A percentile compares a stretch with the other conserved stretches of the same genome.
Evolutionary conservation across 2,329 filamentous ascomycete genomes (phyloP).

Genomic region (Rhynchosporium secalis): DNA sequence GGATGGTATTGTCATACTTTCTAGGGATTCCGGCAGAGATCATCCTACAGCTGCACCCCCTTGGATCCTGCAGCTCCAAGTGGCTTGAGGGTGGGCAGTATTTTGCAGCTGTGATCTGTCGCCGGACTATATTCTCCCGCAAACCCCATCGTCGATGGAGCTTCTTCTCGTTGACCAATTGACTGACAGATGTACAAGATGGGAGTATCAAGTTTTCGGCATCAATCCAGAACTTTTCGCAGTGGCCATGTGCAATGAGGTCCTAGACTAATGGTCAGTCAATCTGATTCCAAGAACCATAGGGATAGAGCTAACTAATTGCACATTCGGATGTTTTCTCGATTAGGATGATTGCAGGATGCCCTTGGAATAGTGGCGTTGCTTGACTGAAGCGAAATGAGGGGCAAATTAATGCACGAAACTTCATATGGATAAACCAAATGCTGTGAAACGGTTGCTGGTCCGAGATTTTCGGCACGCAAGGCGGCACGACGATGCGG

Average conservation of each 20-base stretch:
- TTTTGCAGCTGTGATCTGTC: slow-evolving; percentile 20
- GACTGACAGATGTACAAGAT: slow-evolving; percentile 3
- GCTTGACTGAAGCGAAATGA: slow-evolving; percentile 21
- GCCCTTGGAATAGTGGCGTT: slow-evolving; percentile 5
- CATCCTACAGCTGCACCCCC: slow-evolving; percentile 27
- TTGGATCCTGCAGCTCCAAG: slow-evolving; percentile 24
- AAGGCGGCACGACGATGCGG: neutral
- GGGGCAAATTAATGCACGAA: slow-evolving; percentile 26
- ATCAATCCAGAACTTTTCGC: neutral
- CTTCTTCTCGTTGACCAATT: slow-evolving; percentile 7
- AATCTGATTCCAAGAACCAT: neutral
- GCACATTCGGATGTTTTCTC: neutral
- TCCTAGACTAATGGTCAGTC: neutral
- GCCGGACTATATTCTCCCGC: slow-evolving; percentile 15
- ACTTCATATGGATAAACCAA: slow-evolving; percentile 33
- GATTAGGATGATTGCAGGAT: neutral
- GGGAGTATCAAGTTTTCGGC: neutral
- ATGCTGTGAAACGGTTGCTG: slow-evolving; percentile 29
- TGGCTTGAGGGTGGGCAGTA: slow-evolving; percentile 18
- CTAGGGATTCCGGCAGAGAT: slow-evolving; percentile 29
- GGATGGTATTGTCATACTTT: slow-evolving; percentile 20
- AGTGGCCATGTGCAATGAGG: neutral
- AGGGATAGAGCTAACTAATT: neutral
- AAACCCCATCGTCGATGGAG: slow-evolving; percentile 20
- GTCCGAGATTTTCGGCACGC: slow-evolving; percentile 11